A percentile compares a stretch with the other conserved stretches of the same genome.
phyloP scores from a whole-genome alignment of 805 yeast genomes.

The Maudiozyma turicensis region DNA sequence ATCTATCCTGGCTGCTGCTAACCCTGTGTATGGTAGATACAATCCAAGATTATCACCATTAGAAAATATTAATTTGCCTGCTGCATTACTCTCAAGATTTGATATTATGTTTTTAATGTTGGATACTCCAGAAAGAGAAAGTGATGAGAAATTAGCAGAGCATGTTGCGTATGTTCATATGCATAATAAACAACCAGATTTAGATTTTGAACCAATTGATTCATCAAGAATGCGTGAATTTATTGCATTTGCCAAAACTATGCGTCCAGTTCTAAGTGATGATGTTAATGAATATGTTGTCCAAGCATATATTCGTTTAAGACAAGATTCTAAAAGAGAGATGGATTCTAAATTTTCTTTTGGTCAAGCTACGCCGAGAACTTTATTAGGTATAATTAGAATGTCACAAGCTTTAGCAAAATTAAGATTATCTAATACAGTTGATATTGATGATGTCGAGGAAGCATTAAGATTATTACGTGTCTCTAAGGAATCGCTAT shows the following conservation, averaged over 20 bases:
- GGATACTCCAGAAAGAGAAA: conserved; percentile 72
- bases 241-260: conserved; percentile 74
- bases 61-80: conserved; percentile 92
- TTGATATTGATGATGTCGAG: conserved; percentile 75
- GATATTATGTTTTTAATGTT: conserved; percentile 80
- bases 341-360: conserved; percentile 64
- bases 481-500: conserved; percentile 79
- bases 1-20: conserved; percentile 96
- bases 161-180: conserved; percentile 96
- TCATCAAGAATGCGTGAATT: conserved; percentile 77
- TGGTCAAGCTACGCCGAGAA: conserved; percentile 91
- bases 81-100: conserved; percentile 90
- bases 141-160: conserved; percentile 77
- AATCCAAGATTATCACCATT: conserved; percentile 84
- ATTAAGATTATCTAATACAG: conserved; percentile 66
- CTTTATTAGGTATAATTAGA: conserved; percentile 81
- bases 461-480: conserved; percentile 84
- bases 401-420: conserved; percentile 92
- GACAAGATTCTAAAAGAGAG: conserved; percentile 85
- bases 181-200: conserved; percentile 78
- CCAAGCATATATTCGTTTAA: conserved; percentile 75
- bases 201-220: conserved; percentile 66
- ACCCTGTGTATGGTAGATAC: conserved; percentile 91
- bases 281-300: conserved; percentile 83
- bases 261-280: conserved; percentile 74